Percentiles rank a stretch among this genome's conserved stretches.
Evolutionary conservation across 768 basidiomycete species (phyloP).

Genomic region (Amanita jacksonii): DNA sequence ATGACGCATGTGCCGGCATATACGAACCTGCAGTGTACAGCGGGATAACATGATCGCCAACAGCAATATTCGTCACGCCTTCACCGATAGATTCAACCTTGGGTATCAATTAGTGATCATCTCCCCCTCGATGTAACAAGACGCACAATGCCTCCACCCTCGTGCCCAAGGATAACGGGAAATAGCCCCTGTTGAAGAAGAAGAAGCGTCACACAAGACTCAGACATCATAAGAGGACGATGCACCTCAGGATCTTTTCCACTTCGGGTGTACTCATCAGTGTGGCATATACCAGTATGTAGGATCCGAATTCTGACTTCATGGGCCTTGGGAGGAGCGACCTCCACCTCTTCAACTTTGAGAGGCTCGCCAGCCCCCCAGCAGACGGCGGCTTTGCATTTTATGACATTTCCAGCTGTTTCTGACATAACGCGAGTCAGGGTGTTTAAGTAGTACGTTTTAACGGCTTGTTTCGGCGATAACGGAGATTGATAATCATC

Average conservation of each 20-base stretch:
- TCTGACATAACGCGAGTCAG: conserved; percentile 45
- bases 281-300: conserved; percentile 97
- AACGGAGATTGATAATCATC: no score
- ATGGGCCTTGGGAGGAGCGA: conserved; percentile 79
- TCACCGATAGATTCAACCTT: conserved; percentile 97
- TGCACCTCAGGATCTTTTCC: conserved; percentile 78
- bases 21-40: conserved; percentile 84
- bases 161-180: conserved; percentile 91
- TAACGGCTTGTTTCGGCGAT: no score
- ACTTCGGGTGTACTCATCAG: conserved; percentile 95
- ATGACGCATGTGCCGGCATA: not conserved
- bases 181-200: conserved; percentile 56
- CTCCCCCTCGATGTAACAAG: not conserved
- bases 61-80: conserved; percentile 67
- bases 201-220: no score
- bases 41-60: conserved; percentile 97
- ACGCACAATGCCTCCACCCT: conserved; percentile 84
- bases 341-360: conserved; percentile 86
- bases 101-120: conserved; percentile 8
- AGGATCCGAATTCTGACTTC: conserved; percentile 94
- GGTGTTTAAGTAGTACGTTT: no score
- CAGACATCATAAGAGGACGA: not conserved
- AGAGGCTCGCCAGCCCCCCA: conserved; percentile 89
- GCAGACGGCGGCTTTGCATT: conserved; percentile 88
- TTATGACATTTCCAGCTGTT: conserved; percentile 71